Evolutionary conservation across 1,139 yeast genomes (phyloP), one percentile per base, ranked within the genome.

Genomic region (Kodamaea derodonti): DNA sequence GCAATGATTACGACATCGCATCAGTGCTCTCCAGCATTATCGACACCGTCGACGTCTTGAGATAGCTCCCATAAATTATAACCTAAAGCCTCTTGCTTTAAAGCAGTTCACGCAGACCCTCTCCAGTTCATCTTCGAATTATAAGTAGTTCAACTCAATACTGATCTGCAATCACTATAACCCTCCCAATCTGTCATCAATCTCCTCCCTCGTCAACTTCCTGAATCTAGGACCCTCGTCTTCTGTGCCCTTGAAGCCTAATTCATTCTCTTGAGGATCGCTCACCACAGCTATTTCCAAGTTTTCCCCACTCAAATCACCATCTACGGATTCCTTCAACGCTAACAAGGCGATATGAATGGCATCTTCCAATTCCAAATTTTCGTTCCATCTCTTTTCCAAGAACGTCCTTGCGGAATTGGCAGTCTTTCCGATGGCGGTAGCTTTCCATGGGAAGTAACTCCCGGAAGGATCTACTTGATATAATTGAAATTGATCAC

Each of bases 371-470:
- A 94, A 72, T 65, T 94, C 98, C 56, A 94, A 71, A 57, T 92
- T 95, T 47, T 88, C 95, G 55, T 88, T 90, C 97, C 97, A 94
- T 65, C 98, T 82, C 68, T 94, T 94, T 59, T 94, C 98, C 56
- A 94, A 69, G 54, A 94, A 94, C 1, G 98, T 92, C 69, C 94
- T 92, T 24, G 98, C 98, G 7, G 95, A 84, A 29, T 80, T 80
- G 4, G 96, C 80, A 20, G 96, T 95, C 58, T 88, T 90, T 44
- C 99, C 99, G 51, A 94, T 92, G 20, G 98, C 97, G 3, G 98
- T 92, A 20, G 98, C 98, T 63, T 92, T 92, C 99, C 99, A 94
- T n/a, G 98, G 97, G 75, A 87, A 94, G 60, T 84, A 94, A 36
- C 96, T 82, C 11, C 99, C 99, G 4, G 95, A 84, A 4, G 99